Evolutionary conservation across 2,329 filamentous ascomycete genomes (phyloP).

Genomic region (Aspergillus jensenii): DNA sequence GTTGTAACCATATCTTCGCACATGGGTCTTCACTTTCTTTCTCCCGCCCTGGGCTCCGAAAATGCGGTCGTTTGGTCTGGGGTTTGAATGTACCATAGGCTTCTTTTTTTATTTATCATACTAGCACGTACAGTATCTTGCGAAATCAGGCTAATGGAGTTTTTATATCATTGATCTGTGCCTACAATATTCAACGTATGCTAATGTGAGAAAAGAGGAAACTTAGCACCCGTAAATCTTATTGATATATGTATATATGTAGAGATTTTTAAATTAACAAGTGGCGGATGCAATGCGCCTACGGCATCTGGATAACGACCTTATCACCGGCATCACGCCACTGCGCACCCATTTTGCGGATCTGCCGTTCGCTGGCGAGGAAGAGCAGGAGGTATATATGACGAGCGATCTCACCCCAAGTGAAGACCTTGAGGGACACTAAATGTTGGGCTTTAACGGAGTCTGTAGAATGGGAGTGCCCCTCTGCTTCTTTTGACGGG

Average conservation of each 20-base stretch:
- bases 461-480: background rate
- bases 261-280: background rate
- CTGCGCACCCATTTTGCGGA: conserved; percentile 57
- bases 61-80: background rate
- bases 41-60: background rate
- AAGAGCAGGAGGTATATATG: conserved; percentile 76
- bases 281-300: background rate
- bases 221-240: background rate
- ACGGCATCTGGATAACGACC: conserved; percentile 54
- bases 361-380: conserved; percentile 64
- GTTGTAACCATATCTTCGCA: background rate
- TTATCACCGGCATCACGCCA: conserved; percentile 68
- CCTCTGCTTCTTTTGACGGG: background rate
- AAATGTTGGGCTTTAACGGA: conserved; percentile 13
- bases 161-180: background rate
- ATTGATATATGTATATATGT: background rate
- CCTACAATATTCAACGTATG: background rate
- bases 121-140: background rate
- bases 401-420: conserved; percentile 72
- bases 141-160: background rate
- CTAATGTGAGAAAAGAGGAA: background rate
- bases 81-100: conserved; percentile 3
- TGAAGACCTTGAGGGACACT: conserved; percentile 64
- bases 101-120: background rate
- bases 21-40: background rate